Conservation (phyloP, 352 stramenopile genomes). For the Pythium coloratum region DNA sequence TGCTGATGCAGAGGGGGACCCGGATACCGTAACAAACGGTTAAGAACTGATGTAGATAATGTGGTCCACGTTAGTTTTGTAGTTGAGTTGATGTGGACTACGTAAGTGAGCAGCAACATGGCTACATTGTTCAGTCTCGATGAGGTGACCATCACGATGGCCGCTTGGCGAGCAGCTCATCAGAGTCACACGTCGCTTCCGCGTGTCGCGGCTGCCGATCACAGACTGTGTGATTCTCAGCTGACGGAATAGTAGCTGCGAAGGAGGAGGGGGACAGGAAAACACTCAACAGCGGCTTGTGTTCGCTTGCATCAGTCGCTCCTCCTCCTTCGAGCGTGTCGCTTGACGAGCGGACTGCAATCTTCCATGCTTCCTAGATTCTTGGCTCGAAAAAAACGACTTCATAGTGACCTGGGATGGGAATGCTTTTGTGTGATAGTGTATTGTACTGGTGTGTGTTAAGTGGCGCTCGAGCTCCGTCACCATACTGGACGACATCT, state of each 20-base stretch:
- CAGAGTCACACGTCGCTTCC: neutral
- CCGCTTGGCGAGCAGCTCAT: neutral
- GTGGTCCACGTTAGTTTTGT: too few relatives aligned
- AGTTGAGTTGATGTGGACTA: slow-evolving; percentile 12
- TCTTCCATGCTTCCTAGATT: too few relatives aligned
- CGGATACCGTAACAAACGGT: neutral
- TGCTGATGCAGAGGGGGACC: neutral
- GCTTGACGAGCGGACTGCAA: too few relatives aligned
- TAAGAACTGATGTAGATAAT: neutral
- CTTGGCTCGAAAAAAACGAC: too few relatives aligned
- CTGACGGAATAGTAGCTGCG: neutral
- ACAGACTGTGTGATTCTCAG: neutral
- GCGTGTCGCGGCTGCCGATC: neutral
- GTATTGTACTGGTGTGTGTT: neutral
- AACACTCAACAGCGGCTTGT: too few relatives aligned
- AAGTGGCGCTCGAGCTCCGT: neutral
- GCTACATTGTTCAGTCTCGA: neutral
- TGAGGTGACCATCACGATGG: neutral
- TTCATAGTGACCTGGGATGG: too few relatives aligned
- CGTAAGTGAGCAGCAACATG: neutral
- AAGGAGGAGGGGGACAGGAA: too few relatives aligned
- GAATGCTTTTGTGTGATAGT: neutral
- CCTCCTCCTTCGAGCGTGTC: too few relatives aligned
- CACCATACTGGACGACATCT: slow-evolving; percentile 1
- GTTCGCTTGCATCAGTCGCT: too few relatives aligned